A percentile compares a stretch with the other conserved stretches of the same genome.
These are phyloP conservation scores for Nissolia schottii DNA, from an alignment of 306 rosid genomes.

Conservation along the genomic window DNA sequence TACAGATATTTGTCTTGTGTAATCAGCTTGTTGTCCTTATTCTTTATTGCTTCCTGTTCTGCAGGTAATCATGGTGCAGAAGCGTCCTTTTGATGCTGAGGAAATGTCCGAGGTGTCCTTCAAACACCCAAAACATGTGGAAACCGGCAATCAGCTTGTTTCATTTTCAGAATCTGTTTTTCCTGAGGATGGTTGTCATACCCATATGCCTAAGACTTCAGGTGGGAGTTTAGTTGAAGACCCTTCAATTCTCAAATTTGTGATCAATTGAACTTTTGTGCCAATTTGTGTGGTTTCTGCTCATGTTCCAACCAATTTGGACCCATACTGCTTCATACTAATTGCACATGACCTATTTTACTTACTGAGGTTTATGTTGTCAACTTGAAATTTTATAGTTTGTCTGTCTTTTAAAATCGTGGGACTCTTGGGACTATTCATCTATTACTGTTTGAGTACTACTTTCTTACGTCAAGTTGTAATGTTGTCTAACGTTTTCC, in stretches of 20 bases:
- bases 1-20: neutral
- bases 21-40: conserved; percentile 4
- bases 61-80: conserved; percentile 82
- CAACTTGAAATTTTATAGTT: neutral
- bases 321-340: neutral
- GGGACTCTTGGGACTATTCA: neutral
- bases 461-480: no score
- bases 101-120: conserved; percentile 57
- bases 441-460: neutral
- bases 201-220: conserved; percentile 35
- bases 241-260: neutral
- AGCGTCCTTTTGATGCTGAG: conserved; percentile 69
- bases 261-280: neutral
- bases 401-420: neutral
- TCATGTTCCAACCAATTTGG: neutral
- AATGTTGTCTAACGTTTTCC: neutral
- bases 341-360: neutral
- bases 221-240: conserved; percentile 50
- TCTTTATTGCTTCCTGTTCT: conserved; percentile 4
- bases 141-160: conserved; percentile 42
- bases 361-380: neutral
- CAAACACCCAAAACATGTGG: conserved; percentile 66
- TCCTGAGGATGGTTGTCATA: conserved; percentile 32
- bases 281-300: conserved; percentile 3
- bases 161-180: conserved; percentile 74